phyloP scores from a whole-genome alignment of 345 rosid species.

The Corchorus capsularis region DNA sequence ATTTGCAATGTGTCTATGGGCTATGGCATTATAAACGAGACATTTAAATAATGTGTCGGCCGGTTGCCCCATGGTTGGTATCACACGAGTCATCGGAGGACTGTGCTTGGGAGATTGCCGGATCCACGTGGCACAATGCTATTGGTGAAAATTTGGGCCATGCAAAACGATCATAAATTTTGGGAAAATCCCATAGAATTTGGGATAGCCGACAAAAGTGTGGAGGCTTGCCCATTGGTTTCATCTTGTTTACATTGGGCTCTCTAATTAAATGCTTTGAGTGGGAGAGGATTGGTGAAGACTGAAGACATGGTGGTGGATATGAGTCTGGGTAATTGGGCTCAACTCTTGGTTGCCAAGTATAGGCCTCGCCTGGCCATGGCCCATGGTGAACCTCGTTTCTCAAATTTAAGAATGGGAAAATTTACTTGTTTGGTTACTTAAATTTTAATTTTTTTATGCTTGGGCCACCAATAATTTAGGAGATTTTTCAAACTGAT shows the following conservation, averaged over 20 bases:
- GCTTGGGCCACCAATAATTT: too few relatives aligned
- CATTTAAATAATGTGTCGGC: too few relatives aligned
- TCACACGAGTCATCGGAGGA: conserved; percentile 47
- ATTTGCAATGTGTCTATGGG: too few relatives aligned
- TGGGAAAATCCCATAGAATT: conserved; percentile 43
- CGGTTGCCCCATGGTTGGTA: conserved; percentile 40
- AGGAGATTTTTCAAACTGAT: too few relatives aligned
- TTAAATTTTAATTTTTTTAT: too few relatives aligned
- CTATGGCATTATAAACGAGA: conserved; percentile 54
- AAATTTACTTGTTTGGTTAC: too few relatives aligned
- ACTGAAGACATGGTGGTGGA: conserved; percentile 48
- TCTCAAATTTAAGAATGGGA: conserved; percentile 9
- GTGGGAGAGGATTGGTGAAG: conserved; percentile 32
- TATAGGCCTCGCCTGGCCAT: conserved; percentile 22
- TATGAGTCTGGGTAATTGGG: conserved; percentile 34
- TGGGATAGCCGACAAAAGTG: conserved; percentile 46
- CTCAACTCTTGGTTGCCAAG: conserved; percentile 24
- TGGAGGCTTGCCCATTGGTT: conserved; percentile 31
- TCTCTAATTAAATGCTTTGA: conserved; percentile 45
- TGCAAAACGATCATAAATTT: too few relatives aligned
- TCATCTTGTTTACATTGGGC: conserved; percentile 35
- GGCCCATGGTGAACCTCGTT: conserved; percentile 18
- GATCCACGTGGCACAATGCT: conserved; percentile 39
- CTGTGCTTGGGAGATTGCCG: conserved; percentile 40
- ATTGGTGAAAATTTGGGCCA: too few relatives aligned